Conservation (phyloP, 164 flowering plant species). For the Sextonia rubra region DNA sequence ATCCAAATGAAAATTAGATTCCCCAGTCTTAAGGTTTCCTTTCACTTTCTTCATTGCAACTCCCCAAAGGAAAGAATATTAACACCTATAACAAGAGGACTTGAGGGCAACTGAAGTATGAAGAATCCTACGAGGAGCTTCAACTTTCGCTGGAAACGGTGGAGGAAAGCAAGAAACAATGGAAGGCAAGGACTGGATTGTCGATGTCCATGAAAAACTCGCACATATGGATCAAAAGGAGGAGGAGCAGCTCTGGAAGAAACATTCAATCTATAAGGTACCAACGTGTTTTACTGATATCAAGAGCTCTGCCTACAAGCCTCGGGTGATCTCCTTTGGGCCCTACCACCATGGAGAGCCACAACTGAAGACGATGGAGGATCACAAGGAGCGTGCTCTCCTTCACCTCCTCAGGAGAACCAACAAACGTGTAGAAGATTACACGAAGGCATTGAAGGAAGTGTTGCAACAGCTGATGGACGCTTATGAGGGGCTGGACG, state of each 20-base stretch:
- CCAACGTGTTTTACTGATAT: slow-evolving; percentile 15
- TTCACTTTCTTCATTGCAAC: not conserved
- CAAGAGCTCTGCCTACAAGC: slow-evolving; percentile 29
- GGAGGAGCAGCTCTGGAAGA: slow-evolving; percentile 28
- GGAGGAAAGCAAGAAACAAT: not conserved
- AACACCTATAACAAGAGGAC: not conserved
- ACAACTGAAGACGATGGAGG: slow-evolving; percentile 36
- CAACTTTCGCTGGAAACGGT: too few relatives aligned
- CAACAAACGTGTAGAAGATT: slow-evolving; percentile 20
- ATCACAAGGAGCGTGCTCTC: slow-evolving; percentile 53
- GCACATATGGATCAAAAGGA: not conserved
- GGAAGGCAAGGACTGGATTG: slow-evolving; percentile 17
- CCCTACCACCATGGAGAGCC: slow-evolving; percentile 44
- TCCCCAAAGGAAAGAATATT: not conserved
- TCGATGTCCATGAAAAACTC: slow-evolving; percentile 13
- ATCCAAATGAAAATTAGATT: not conserved
- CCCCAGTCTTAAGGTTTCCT: not conserved
- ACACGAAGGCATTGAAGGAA: slow-evolving; percentile 17
- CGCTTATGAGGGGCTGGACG: slow-evolving; percentile 32
- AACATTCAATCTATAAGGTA: slow-evolving; percentile 24
- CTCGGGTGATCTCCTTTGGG: slow-evolving; percentile 44
- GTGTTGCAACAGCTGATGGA: slow-evolving; percentile 20
- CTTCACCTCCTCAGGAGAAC: slow-evolving; percentile 43
- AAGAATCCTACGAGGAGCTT: too few relatives aligned
- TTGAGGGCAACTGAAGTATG: not conserved